Percentiles rank a stretch among this genome's conserved stretches.
These are phyloP conservation scores for Lanmaoa rubissima DNA, from an alignment of 768 basidiomycete species.

Conservation along the genomic window DNA sequence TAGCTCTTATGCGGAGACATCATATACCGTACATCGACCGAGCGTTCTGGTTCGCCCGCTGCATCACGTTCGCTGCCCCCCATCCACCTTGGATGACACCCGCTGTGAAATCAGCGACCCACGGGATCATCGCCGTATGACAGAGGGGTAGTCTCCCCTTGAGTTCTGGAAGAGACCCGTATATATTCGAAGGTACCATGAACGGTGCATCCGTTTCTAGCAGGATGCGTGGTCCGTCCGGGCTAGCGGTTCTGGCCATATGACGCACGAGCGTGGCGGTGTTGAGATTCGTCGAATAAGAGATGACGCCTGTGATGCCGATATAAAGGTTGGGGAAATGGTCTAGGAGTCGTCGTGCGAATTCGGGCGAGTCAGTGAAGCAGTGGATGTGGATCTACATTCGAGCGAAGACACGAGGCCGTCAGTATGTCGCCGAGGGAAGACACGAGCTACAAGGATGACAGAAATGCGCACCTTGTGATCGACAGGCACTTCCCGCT, in stretches of 20 bases:
- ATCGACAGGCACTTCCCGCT: conserved; percentile 68
- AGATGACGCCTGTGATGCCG: conserved; percentile 84
- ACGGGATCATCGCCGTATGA: conserved; percentile 81
- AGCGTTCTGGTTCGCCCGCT: conserved; percentile 64
- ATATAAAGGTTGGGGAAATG: conserved; percentile 83
- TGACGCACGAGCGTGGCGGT: conserved; percentile 66
- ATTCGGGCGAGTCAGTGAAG: conserved; percentile 78
- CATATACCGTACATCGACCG: conserved; percentile 51
- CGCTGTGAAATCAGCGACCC: conserved; percentile 78
- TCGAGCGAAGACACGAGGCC: not conserved
- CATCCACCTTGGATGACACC: conserved; percentile 42
- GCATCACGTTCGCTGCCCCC: conserved; percentile 58
- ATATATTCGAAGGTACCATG: conserved; percentile 80
- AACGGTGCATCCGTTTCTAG: conserved; percentile 88
- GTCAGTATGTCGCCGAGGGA: not conserved
- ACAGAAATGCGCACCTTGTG: conserved; percentile 48
- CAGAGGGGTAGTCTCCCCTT: conserved; percentile 68
- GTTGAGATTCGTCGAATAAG: conserved; percentile 72
- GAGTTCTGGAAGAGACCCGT: conserved; percentile 46
- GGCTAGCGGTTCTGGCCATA: conserved; percentile 35
- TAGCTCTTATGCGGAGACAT: not conserved
- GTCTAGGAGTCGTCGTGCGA: conserved; percentile 66
- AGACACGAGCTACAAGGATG: not conserved
- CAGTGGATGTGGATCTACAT: conserved; percentile 82
- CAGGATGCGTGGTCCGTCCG: conserved; percentile 46